Percentiles rank a stretch among this genome's conserved stretches.
Evolutionary conservation across 495 filamentous ascomycete species (phyloP).

Genomic region (Penicillium dipodomyicola): DNA sequence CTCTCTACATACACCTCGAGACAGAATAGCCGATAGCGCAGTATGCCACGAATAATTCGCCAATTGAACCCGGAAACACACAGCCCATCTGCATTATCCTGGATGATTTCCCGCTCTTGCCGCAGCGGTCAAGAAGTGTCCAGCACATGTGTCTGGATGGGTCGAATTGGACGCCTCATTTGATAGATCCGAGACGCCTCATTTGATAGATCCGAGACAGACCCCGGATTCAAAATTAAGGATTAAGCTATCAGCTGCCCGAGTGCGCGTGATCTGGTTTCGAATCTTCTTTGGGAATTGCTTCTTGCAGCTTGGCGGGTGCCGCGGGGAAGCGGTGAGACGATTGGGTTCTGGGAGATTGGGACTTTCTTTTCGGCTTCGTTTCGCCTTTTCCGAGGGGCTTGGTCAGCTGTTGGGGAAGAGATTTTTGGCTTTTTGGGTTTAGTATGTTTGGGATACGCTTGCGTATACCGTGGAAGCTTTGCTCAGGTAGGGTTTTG

Average conservation of each 20-base stretch:
- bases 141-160: constrained; percentile 9
- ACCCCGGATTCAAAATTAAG: constrained; percentile 3
- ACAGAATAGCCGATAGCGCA: neutral
- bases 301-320: neutral
- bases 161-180: constrained; percentile 6
- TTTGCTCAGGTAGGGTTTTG: neutral
- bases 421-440: neutral
- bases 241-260: constrained; percentile 3
- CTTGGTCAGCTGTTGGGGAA: neutral
- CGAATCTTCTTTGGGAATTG: neutral
- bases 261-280: neutral
- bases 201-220: neutral
- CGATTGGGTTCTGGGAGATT: neutral
- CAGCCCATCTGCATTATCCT: neutral
- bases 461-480: too few relatives aligned
- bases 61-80: neutral
- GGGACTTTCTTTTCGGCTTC: constrained; percentile 4
- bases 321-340: constrained; percentile 9
- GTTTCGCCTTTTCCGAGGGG: neutral
- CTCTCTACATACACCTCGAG: neutral
- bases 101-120: neutral
- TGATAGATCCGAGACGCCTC: constrained; percentile 2
- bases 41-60: neutral
- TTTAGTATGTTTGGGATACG: neutral
- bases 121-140: constrained; percentile 12